A percentile compares a stretch with the other conserved stretches of the same genome.
phyloP scores from a whole-genome alignment of 2,329 filamentous ascomycete species.

The Aureobasidium pullulans region DNA sequence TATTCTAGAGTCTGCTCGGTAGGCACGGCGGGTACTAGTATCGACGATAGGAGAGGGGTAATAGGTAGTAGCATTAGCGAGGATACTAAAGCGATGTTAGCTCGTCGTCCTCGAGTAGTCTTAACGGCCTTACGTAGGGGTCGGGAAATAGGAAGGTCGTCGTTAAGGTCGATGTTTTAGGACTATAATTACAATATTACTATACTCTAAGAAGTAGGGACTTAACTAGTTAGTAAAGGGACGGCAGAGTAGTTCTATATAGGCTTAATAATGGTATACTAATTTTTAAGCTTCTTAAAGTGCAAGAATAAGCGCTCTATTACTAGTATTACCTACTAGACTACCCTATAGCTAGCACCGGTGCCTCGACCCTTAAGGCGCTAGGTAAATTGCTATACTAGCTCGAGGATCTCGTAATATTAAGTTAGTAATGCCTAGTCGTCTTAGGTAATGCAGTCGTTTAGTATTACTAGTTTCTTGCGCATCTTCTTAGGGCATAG shows the following conservation, averaged over 20 bases:
- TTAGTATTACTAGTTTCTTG: no score
- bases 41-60: neutral
- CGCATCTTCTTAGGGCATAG: no score
- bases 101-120: neutral
- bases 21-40: neutral
- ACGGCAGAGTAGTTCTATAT: no score
- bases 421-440: no score
- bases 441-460: no score
- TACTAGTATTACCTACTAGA: neutral
- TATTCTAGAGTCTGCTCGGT: neutral
- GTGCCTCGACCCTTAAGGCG: neutral
- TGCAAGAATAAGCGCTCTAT: neutral
- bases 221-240: no score
- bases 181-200: no score
- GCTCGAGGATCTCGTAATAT: no score
- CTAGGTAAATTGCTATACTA: no score
- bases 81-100: neutral
- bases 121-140: neutral
- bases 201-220: no score
- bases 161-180: no score
- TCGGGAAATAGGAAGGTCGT: no score
- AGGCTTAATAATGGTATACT: neutral
- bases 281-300: neutral
- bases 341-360: neutral
- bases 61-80: neutral